Evolutionary conservation across 2,329 filamentous ascomycete genomes (phyloP), one percentile per base, ranked within the genome.

Genomic region (Exophiala calicioides): DNA sequence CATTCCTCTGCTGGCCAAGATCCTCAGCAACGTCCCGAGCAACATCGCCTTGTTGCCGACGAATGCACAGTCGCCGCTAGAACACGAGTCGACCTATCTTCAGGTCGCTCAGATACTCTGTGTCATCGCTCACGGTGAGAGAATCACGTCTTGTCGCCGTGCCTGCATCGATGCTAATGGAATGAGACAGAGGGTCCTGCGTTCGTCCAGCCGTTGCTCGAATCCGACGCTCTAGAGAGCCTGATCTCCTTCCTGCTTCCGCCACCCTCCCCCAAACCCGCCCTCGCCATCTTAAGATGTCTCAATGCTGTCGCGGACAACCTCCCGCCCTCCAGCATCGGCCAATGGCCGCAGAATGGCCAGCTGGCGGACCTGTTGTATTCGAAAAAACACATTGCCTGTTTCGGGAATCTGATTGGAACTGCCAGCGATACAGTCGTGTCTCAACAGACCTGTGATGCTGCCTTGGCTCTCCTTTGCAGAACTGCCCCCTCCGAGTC

Each of bases 51-150:
- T 61, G 33, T 62, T 60, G 16, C 32, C 24, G 23, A 23, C 31
- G 26, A 30, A 12, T 29, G 46, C 32, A 38, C 52, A 63, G 12
- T 20, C 15, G 2, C 29, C 82, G 56, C 76, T 74, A 2, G 79
- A 83, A 8, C 81, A 87, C 49, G 84, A 90, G 45, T 76, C 80
- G 33, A 76, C 84, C 36, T 80, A 82, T 56, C 72, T 93, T 46
- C 88, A 95, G 65, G 85, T 86, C n/a, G 79, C 90, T 29, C 82
- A 94, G 55, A 78, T 96, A n/a, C 72, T 95, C 26, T 84, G 85
- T 35, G 93, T 88, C 65, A 80, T 97, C 62, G 88, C 89, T 47
- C 84, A 86, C 69, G 90, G 90, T 90, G 76, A n/a, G 46, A 6
- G 15, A 34, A 9, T n/a, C 20, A 9, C 15, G n/a, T 33, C 10